Evolutionary conservation across 805 yeast genomes (phyloP).

Genomic region (Yarrowia sp.): DNA sequence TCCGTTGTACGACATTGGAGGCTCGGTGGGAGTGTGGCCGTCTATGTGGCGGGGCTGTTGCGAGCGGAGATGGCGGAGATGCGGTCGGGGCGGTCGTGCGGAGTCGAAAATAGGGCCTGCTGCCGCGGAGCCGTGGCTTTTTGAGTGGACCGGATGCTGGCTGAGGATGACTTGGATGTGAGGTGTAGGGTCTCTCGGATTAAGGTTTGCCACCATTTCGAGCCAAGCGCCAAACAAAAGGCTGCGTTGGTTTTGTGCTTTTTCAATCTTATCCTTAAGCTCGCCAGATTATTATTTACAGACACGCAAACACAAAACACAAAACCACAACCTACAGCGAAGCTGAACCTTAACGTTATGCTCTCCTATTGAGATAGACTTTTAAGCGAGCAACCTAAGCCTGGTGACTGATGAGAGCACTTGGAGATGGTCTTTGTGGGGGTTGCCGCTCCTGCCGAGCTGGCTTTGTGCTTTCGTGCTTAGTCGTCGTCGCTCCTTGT

Average conservation of each 20-base stretch:
- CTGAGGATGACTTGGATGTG: slow-evolving; percentile 7
- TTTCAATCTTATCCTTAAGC: slow-evolving; percentile 10
- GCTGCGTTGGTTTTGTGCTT: slow-evolving; percentile 4
- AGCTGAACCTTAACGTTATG: slow-evolving; percentile 4
- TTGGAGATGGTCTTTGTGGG: background rate
- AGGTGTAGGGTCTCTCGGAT: slow-evolving; percentile 7
- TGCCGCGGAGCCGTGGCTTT: background rate
- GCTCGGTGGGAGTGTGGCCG: no score
- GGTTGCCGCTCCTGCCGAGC: no score
- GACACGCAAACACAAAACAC: background rate
- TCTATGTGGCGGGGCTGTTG: no score
- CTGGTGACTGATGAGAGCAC: background rate
- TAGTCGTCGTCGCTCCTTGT: no score
- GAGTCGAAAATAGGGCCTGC: no score
- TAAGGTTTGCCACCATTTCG: slow-evolving; percentile 9
- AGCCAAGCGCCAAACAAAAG: slow-evolving; percentile 25
- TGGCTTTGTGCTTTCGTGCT: no score
- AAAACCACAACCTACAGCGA: background rate
- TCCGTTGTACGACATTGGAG: slow-evolving; percentile 15
- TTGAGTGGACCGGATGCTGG: no score
- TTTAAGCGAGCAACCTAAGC: slow-evolving; percentile 22
- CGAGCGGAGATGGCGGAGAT: no score
- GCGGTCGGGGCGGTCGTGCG: no score
- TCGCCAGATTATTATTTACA: slow-evolving; percentile 19
- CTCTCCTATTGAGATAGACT: slow-evolving; percentile 15